A percentile compares a stretch with the other conserved stretches of the same genome.
These are phyloP conservation scores for Chrysoporthe cubensis DNA, from an alignment of 2,329 filamentous ascomycete species.

Conservation along the genomic window DNA sequence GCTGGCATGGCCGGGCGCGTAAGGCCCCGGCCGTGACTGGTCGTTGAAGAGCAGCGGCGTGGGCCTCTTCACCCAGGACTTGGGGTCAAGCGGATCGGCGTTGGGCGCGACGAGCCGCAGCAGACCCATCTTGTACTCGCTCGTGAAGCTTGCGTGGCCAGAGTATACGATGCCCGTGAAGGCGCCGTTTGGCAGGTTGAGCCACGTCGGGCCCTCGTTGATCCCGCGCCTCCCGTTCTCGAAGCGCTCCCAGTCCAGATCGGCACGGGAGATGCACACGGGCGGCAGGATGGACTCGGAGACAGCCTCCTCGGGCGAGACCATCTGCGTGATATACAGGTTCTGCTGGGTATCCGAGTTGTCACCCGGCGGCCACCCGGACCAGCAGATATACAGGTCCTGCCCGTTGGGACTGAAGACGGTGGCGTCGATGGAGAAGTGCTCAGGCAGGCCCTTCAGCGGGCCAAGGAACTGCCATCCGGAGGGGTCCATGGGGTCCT, in stretches of 20 bases:
- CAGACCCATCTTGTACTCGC: slow-evolving; percentile 31
- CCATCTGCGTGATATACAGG: slow-evolving; percentile 31
- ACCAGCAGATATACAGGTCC: slow-evolving; percentile 31
- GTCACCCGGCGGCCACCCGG: slow-evolving; percentile 31
- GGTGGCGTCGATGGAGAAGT: slow-evolving; percentile 32
- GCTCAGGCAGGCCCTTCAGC: slow-evolving; percentile 31
- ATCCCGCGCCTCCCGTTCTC: slow-evolving; percentile 30
- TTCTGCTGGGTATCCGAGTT: slow-evolving; percentile 31
- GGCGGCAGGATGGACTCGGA: slow-evolving; percentile 23
- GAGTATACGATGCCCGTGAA: slow-evolving; percentile 33
- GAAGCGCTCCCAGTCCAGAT: slow-evolving; percentile 31
- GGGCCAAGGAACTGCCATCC: slow-evolving; percentile 32
- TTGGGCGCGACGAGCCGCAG: slow-evolving; percentile 26
- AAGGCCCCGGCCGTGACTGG: slow-evolving; percentile 23
- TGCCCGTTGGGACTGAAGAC: slow-evolving; percentile 25
- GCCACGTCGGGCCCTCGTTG: slow-evolving; percentile 33
- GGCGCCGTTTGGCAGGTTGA: slow-evolving; percentile 28
- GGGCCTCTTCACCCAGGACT: slow-evolving; percentile 26
- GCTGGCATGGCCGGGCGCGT: slow-evolving; percentile 32
- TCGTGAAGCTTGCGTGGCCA: slow-evolving; percentile 32
- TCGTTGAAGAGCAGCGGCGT: slow-evolving; percentile 26
- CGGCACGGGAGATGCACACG: slow-evolving; percentile 28
- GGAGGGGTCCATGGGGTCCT: slow-evolving; percentile 27
- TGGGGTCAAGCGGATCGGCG: slow-evolving; percentile 28
- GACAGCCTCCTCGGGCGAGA: slow-evolving; percentile 29